A percentile compares a stretch with the other conserved stretches of the same genome.
Conservation (phyloP, 345 rosid species). For the Hirschfeldia incana region DNA sequence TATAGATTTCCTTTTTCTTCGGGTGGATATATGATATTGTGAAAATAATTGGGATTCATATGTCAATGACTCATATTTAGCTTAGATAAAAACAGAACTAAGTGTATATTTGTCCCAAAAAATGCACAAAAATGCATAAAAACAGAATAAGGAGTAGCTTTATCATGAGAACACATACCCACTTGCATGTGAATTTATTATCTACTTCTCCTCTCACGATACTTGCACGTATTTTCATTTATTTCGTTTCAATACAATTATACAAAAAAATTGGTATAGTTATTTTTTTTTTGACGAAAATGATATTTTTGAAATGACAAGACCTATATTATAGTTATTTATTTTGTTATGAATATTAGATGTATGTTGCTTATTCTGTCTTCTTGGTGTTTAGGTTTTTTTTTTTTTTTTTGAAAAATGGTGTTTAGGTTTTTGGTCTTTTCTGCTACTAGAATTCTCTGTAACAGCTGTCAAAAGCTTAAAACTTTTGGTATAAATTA, state of each 20-base stretch:
- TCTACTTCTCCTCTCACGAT: conserved; percentile 11
- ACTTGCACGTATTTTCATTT: conserved; percentile 20
- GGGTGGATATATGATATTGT: conserved; percentile 12
- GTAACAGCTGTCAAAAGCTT: no score
- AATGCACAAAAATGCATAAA: conserved; percentile 29
- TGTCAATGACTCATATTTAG: neutral
- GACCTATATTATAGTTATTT: neutral
- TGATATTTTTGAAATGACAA: no score
- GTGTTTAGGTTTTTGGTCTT: no score
- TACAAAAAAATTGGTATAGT: neutral
- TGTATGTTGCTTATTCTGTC: no score
- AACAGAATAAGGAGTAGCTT: conserved; percentile 19
- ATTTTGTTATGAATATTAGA: neutral
- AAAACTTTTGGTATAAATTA: no score
- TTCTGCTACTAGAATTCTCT: no score
- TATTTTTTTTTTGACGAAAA: no score
- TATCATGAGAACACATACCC: conserved; percentile 23
- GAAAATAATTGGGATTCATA: conserved; percentile 14
- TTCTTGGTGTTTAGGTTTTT: no score
- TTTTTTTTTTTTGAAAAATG: no score
- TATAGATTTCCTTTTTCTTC: conserved; percentile 5
- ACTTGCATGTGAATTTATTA: conserved; percentile 42
- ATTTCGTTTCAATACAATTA: neutral
- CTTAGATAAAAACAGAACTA: neutral
- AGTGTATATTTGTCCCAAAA: conserved; percentile 10